Base-by-base conservation (phyloP, 768 basidiomycete species). In the Trametes elegans region DNA sequence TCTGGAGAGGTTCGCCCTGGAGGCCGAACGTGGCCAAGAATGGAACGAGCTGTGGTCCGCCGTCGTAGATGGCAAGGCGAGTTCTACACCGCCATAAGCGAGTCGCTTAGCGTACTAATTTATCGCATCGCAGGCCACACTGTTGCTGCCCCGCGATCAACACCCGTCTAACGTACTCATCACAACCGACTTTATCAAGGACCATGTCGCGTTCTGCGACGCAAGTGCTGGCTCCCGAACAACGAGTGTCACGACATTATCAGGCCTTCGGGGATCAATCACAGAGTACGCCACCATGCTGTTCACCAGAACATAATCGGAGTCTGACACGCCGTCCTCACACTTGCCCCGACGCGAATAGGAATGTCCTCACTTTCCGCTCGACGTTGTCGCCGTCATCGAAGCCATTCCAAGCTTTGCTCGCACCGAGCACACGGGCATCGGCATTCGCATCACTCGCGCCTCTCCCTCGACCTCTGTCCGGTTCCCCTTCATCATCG, bases 141-240 rank as follows among this genome's bases (percentile, higher is more conserved):
- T 99, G 10, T 73, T 98, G 14, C 76, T 98, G 1, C 95, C 95
- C 0, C 68, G 82, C 2, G 87, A 90, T 45, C 75, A 79, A 40
- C 66, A 73, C 6, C 73, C 79, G 3, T 68, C 76, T 13, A 74
- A 79, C 18, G 79, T 82, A 16, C 74, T 74, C 44, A 76, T 93
- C 47, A 88, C 87, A 0, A 71, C 83, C 0, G 87, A 92, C 3
- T 84, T 94, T 53, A 73, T 97, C 27, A 84, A 82, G 65, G 93
- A 97, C 64, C 96, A 99, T 66, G 69, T 96, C 52, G 73, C 83
- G 27, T 76, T 93, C 28, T 84, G 78, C 61, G 83, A 89, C 47
- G 75, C 74, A 31, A 67, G 74, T 42, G 75, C 80, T 4, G 47
- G 42, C 7, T 59, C 57, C 5, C 35, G 35, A 9, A 43, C 40